phyloP scores from a whole-genome alignment of 257 asterid species.

The Fraxinus pennsylvanica region DNA sequence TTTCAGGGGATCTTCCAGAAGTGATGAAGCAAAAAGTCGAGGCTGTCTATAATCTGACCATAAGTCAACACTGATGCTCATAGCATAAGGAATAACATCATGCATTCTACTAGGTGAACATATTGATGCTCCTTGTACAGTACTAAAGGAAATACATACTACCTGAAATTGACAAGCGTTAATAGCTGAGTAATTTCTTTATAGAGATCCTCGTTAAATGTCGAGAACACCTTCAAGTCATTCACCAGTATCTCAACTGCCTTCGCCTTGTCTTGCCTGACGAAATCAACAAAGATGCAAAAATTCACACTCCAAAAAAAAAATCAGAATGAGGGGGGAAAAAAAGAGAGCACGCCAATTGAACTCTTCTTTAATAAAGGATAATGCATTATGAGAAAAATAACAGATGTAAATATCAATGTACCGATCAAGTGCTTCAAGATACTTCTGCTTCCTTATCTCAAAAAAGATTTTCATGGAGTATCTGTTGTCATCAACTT shows the following conservation, averaged over 20 bases:
- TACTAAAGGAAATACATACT: conserved; percentile 21
- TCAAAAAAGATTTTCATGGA: conserved; percentile 97
- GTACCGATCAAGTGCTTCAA: conserved; percentile 95
- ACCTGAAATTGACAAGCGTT: conserved; percentile 90
- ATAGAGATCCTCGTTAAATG: conserved; percentile 83
- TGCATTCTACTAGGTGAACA: not conserved
- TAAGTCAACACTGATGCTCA: not conserved
- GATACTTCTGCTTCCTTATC: conserved; percentile 95
- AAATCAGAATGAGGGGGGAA: not conserved
- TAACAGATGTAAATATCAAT: conserved; percentile 2
- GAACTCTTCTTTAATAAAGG: not conserved
- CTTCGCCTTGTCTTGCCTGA: conserved; percentile 90
- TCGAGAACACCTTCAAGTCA: conserved; percentile 88
- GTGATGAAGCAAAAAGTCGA: not conserved
- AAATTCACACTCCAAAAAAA: not conserved
- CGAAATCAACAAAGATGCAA: conserved; percentile 18
- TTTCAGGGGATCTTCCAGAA: conserved; percentile 4
- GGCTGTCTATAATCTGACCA: not conserved
- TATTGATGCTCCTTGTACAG: not conserved
- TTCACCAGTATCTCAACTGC: conserved; percentile 82
- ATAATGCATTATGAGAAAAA: not conserved
- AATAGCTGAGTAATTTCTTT: conserved; percentile 93
- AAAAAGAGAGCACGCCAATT: not conserved
- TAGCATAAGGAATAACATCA: not conserved
- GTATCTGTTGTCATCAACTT: conserved; percentile 93